A percentile compares a stretch with the other conserved stretches of the same genome.
Evolutionary conservation across 345 rosid genomes (phyloP).

Genomic region (Melaleuca quinquenervia): DNA sequence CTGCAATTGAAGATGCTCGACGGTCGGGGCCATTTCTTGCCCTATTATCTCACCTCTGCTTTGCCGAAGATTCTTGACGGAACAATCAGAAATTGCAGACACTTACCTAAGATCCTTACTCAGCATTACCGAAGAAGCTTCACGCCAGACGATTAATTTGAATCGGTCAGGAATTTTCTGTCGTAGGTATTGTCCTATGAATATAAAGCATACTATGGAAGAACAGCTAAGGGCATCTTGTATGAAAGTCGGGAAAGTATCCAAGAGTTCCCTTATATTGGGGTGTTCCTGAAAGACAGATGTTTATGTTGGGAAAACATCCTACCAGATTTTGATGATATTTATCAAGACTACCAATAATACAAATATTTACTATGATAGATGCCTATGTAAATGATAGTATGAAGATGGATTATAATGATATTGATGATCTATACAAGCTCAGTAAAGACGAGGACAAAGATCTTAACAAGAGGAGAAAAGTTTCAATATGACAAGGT

Average conservation of each 20-base stretch:
- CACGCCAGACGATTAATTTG: background rate
- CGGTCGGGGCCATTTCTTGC: background rate
- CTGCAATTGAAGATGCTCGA: background rate
- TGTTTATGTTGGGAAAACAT: too few species aligned
- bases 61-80: background rate
- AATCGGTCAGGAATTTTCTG: background rate
- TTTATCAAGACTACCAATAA: too few species aligned
- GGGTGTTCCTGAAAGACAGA: background rate
- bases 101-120: background rate
- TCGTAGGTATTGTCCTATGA: background rate
- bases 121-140: background rate
- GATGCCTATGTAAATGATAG: too few species aligned
- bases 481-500: too few species aligned
- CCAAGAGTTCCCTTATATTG: background rate
- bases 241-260: background rate
- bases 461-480: too few species aligned
- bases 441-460: too few species aligned
- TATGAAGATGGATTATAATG: too few species aligned
- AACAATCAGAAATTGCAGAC: background rate
- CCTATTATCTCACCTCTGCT: background rate
- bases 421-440: too few species aligned
- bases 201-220: background rate
- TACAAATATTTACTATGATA: too few species aligned
- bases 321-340: too few species aligned
- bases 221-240: background rate